phyloP scores from a whole-genome alignment of 2,329 filamentous ascomycete genomes.

The Aurifilum marmelostoma region DNA sequence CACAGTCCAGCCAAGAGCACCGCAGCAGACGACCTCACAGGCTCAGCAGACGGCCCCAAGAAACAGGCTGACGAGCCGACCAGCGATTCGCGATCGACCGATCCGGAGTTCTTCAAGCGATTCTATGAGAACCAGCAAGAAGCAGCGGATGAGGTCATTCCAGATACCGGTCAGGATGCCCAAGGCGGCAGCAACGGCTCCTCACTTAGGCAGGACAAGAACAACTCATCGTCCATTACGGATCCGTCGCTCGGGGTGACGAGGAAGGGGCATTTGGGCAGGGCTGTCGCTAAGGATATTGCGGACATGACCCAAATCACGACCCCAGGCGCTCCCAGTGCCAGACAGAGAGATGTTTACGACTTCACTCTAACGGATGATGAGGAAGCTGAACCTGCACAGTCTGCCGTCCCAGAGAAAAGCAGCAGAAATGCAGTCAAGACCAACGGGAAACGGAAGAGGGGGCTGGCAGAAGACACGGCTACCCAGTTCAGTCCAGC shows the following conservation, averaged over 20 bases:
- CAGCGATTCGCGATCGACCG: constrained; percentile 45
- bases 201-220: constrained; percentile 18
- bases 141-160: constrained; percentile 30
- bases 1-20: constrained; percentile 29
- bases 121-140: constrained; percentile 52
- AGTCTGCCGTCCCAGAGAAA: constrained; percentile 12
- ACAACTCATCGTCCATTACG: constrained; percentile 33
- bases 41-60: constrained; percentile 5
- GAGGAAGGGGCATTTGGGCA: constrained; percentile 20
- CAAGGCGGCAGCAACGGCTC: neutral
- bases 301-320: constrained; percentile 40
- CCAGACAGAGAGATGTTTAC: constrained; percentile 43
- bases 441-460: constrained; percentile 31
- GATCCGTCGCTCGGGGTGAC: constrained; percentile 33
- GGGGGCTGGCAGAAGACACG: constrained; percentile 1
- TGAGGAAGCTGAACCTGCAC: constrained; percentile 31
- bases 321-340: constrained; percentile 34
- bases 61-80: constrained; percentile 15
- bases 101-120: constrained; percentile 51
- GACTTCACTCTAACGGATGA: constrained; percentile 52
- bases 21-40: neutral
- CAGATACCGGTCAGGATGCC: constrained; percentile 8
- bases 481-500: constrained; percentile 6
- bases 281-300: constrained; percentile 23
- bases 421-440: constrained; percentile 12